Base-by-base conservation (phyloP, 2,329 filamentous ascomycete species). In the Penicillium freii region DNA sequence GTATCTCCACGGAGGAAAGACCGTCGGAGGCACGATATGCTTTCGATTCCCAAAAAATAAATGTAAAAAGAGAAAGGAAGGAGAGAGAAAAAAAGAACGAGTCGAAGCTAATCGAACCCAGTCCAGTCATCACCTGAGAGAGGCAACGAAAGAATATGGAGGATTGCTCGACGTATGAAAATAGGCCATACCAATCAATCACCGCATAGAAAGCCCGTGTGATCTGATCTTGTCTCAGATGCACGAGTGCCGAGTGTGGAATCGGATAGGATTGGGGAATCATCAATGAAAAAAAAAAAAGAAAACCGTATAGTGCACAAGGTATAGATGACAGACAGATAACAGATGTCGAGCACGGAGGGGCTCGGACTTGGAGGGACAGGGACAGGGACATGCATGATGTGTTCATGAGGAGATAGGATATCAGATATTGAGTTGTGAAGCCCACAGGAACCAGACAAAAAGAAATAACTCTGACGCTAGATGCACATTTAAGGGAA, bases 211-310 rank as follows among this genome's bases (percentile, higher is more conserved):
- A 54, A 25, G 15, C 36, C 19, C 36, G 7, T n/a, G 19, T 10
- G 4, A 33, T 48, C 25, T 33, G 27, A 48, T 25, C 2, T 19
- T 19, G 11, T 21, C 19, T 17, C 36, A 34, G 27, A 49, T 42
- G 8, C 44, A 25, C 25, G 17, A 40, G 21, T n/a, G 21, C 5
- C 11, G 40, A 19, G 38, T 44, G 40, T 29, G 42, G 29, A 33
- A 47, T 42, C 8, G 27, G 42, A 47, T 57, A 36, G n/a, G 23
- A 42, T 36, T 31, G 42, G 49, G 49, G 42, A 42, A 53, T 53
- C 53, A 51, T 51, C 25, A 49, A 45, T 39, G 44, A 31, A 43
- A 57, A 31, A 43, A 57, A 42, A 7, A 43, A 57, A 31, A 43
- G 55, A 42, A 7, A 33, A 40, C 27, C 17, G 17, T 39, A 47